A percentile compares a stretch with the other conserved stretches of the same genome.
These are phyloP conservation scores for Penicillium herquei DNA, from an alignment of 495 filamentous ascomycete genomes.

Conservation along the genomic window DNA sequence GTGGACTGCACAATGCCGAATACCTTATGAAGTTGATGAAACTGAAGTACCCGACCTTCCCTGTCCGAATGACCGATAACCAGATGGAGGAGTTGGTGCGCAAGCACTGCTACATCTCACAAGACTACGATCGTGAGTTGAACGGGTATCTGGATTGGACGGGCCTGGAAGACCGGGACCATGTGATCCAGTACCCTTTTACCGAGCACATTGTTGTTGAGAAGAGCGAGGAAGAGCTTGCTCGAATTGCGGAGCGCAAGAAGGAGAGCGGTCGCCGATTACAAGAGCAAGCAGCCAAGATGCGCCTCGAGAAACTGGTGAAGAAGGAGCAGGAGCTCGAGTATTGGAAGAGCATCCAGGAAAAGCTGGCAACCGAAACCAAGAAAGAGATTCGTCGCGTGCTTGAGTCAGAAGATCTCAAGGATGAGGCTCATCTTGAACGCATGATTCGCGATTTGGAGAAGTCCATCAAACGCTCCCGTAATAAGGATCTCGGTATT, in stretches of 20 bases:
- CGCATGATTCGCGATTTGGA: conserved; percentile 83
- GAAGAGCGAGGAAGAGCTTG: conserved; percentile 91
- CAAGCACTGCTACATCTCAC: conserved; percentile 87
- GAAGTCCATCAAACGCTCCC: conserved; percentile 77
- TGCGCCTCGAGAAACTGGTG: conserved; percentile 90
- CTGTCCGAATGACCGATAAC: conserved; percentile 75
- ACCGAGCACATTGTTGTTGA: conserved; percentile 84
- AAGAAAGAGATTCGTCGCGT: conserved; percentile 89
- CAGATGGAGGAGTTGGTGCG: conserved; percentile 85
- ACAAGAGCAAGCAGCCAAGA: conserved; percentile 95
- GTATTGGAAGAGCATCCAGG: conserved; percentile 82
- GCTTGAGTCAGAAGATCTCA: conserved; percentile 85
- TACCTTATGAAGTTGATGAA: conserved; percentile 85
- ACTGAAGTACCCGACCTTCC: conserved; percentile 91
- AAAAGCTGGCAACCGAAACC: conserved; percentile 60
- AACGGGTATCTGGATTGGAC: conserved; percentile 77
- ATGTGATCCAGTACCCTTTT: conserved; percentile 87
- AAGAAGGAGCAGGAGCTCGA: conserved; percentile 94
- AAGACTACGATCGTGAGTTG: conserved; percentile 77
- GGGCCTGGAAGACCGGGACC: conserved; percentile 82
- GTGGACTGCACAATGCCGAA: conserved; percentile 82
- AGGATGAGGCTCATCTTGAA: conserved; percentile 81
- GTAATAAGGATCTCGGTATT: conserved; percentile 89
- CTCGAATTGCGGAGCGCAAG: conserved; percentile 80
- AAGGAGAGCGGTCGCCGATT: conserved; percentile 88